A percentile compares a stretch with the other conserved stretches of the same genome.
phyloP scores from a whole-genome alignment of 164 flowering plant species.

The Aristolochia californica region DNA sequence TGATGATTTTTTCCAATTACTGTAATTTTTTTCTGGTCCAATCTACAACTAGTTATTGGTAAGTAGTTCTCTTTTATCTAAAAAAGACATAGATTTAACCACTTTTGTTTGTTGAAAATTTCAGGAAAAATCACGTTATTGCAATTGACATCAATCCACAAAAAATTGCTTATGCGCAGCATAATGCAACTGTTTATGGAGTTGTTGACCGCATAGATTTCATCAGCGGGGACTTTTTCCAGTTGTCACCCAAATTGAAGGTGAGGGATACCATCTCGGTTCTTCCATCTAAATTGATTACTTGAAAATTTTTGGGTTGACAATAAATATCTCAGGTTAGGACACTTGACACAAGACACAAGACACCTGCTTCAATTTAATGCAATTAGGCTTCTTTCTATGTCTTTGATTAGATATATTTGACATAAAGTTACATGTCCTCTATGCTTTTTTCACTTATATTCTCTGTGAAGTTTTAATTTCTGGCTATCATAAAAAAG shows the following conservation, averaged over 20 bases:
- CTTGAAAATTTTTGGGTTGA: not conserved
- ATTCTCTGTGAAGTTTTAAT: too few species aligned
- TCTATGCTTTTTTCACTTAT: too few species aligned
- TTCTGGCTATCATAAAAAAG: not conserved
- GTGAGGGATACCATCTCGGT: conserved; percentile 21
- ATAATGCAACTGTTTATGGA: conserved; percentile 88
- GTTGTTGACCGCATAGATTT: conserved; percentile 67
- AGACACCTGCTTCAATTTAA: too few species aligned
- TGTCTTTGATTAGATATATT: too few species aligned
- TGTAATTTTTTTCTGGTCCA: too few species aligned
- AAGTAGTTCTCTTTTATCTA: too few species aligned
- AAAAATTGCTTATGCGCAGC: conserved; percentile 70
- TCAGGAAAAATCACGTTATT: conserved; percentile 65
- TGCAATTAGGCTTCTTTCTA: too few species aligned
- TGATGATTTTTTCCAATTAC: too few species aligned
- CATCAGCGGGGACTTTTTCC: conserved; percentile 59
- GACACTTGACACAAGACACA: too few species aligned
- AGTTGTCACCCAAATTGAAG: conserved; percentile 65
- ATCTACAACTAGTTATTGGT: too few species aligned
- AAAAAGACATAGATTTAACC: not conserved
- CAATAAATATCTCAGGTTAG: too few species aligned
- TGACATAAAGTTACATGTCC: too few species aligned
- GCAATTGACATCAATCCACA: conserved; percentile 86
- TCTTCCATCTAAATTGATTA: not conserved
- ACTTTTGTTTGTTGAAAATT: conserved; percentile 5